These are phyloP conservation scores for Apiotrichum porosum DNA, from an alignment of 1,284 basidiomycete species.

Conservation along the genomic window DNA sequence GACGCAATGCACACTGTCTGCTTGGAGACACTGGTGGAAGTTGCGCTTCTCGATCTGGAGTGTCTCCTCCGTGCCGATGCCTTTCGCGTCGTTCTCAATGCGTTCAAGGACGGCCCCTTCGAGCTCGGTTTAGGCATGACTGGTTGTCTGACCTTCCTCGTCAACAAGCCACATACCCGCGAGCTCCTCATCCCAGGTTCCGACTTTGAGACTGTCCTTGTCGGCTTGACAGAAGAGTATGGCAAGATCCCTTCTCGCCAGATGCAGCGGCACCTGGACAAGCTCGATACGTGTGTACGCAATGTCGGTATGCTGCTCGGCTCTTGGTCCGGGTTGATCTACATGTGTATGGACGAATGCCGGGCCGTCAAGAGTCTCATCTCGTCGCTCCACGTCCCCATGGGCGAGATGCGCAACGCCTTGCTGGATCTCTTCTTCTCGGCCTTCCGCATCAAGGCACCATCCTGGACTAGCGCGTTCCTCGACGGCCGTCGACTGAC, in stretches of 20 bases:
- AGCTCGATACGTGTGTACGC: constrained; percentile 68
- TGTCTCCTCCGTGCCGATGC: constrained; percentile 77
- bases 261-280: constrained; percentile 57
- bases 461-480: constrained; percentile 85
- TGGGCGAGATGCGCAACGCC: constrained; percentile 82
- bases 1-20: constrained; percentile 81
- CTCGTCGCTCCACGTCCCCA: constrained; percentile 80
- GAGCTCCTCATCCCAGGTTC: constrained; percentile 72
- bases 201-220: constrained; percentile 86
- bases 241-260: constrained; percentile 59
- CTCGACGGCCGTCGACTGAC: constrained; percentile 79
- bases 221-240: constrained; percentile 84
- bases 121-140: constrained; percentile 83
- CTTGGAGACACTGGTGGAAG: constrained; percentile 86
- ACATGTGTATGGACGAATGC: constrained; percentile 86
- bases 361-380: constrained; percentile 79
- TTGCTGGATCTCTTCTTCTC: constrained; percentile 91
- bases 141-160: constrained; percentile 73
- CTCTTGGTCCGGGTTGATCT: constrained; percentile 92
- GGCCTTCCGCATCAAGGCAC: constrained; percentile 82
- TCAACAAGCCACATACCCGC: constrained; percentile 80
- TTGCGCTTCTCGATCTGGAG: constrained; percentile 77
- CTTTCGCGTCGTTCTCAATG: constrained; percentile 78
- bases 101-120: constrained; percentile 77
- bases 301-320: constrained; percentile 79